Evolutionary conservation across 805 yeast genomes (phyloP), one percentile per base, ranked within the genome.

Genomic region (Wickerhamiella slavikovae): DNA sequence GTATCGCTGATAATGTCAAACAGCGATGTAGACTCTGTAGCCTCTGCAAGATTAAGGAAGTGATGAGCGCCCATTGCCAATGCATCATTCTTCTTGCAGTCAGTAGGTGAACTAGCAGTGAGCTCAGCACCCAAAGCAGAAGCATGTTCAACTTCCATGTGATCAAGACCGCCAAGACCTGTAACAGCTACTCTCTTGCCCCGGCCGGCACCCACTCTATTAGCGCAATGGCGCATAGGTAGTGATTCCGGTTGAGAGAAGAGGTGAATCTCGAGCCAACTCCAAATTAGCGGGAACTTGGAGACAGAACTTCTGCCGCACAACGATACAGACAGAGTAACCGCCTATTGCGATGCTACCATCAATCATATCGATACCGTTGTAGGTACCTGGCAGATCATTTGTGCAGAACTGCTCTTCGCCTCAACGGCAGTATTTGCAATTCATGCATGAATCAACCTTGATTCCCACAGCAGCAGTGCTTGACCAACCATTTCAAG

Each of bases 381-480:
- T 54, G 51, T 73, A 75, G 14, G 85, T 75, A 29, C 54, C 51
- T 26, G 60, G 58, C n/a, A 35, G 25, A 11, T 57, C 45, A n/a
- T 42, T 39, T 9, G 49, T 29, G 54, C 89, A 76, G 57, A 66
- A 67, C 39, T 52, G 60, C 42, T 71, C 73, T 45, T 70, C 62
- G 39, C 57, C 60, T 21, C 45, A 38, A 15, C 57, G 46, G 58
- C 82, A 78, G 43, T 70, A 59, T 25, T 57, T 45, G 52, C 91
- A 78, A 11, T 64, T 53, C 31, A 58, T 48, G 55, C 89, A 76
- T 22, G 75, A 56, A 33, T 54, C 55, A 17, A 62, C 55, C 44
- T 66, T 71, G 19, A 91, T 85, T 40, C 92, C 92, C 29, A 75
- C 62, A 34, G 91, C 92, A 17, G 74, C 89, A 38, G 35, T 25